Evolutionary conservation across 108 stramenopile genomes (phyloP), one percentile per base, ranked within the genome.

Genomic region (Nannochloropsis gaditana): DNA sequence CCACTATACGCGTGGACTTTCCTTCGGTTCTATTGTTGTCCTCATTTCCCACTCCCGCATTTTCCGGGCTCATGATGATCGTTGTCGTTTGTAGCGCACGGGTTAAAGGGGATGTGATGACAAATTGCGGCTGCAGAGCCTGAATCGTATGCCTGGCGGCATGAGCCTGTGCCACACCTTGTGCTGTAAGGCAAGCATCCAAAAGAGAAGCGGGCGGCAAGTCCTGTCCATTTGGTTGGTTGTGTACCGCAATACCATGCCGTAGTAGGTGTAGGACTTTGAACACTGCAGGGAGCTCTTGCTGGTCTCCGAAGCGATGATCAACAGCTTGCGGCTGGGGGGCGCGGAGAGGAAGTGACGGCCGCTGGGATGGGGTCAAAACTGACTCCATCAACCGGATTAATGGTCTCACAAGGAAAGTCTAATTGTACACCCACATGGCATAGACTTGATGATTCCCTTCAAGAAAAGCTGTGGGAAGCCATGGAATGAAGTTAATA

Each of bases 101-200:
- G 59, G 59, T 73, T n/a, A 73, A 73, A n/a, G 59, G 59, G 19
- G 59, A 73, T n/a, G 59, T 73, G n/a, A 73, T 15, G 19, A 73
- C 59, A n/a, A 73, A n/a, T n/a, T 73, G 59, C 19, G 59, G 59
- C n/a, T 6, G 59, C 8, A 73, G n/a, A n/a, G 5, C 59, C 5
- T 6, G 59, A n/a, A 73, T 73, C n/a, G 15, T 73, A 6, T 15
- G 19, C 59, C n/a, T 73, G 59, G 59, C 59, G 4, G 59, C 59
- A 73, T 73, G 15, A 5, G 59, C 59, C n/a, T 73, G 59, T n/a
- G 59, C 59, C 19, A 73, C 59, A n/a, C 59, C 59, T 73, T 73
- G 59, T n/a, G n/a, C 8, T 15, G 59, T 73, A n/a, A 73, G 59
- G n/a, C 59, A n/a, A n/a, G 59, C 19, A n/a, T 73, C 59, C 19